These are phyloP conservation scores for Astrothelium macrocarpum DNA, from an alignment of 495 filamentous ascomycete species.

Conservation along the genomic window DNA sequence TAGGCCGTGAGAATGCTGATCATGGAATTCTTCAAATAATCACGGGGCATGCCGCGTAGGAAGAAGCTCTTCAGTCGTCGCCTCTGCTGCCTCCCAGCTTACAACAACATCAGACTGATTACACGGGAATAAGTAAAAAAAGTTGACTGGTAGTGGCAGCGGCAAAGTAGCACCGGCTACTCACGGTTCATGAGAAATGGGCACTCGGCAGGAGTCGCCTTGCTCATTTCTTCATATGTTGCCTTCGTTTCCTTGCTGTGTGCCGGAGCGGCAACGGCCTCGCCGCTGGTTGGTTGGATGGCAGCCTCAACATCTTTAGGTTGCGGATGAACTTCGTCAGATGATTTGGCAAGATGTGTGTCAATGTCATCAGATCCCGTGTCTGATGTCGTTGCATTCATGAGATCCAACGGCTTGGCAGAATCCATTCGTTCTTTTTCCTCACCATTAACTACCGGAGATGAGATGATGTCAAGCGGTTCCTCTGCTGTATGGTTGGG, in stretches of 20 bases:
- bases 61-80: neutral
- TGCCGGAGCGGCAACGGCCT: conserved; percentile 21
- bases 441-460: conserved; percentile 18
- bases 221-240: conserved; percentile 32
- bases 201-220: conserved; percentile 20
- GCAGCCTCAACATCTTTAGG: conserved; percentile 20
- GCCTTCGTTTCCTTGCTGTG: conserved; percentile 18
- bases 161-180: conserved; percentile 6
- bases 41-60: too few species aligned
- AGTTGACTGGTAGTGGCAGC: neutral
- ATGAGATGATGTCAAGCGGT: conserved; percentile 13
- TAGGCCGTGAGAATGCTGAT: neutral
- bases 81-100: neutral
- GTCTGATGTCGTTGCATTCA: conserved; percentile 5
- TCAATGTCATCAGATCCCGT: conserved; percentile 17
- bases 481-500: neutral
- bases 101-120: neutral
- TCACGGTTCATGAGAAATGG: conserved; percentile 30
- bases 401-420: neutral
- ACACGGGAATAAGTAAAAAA: neutral
- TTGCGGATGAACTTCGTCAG: conserved; percentile 21
- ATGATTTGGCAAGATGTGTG: conserved; percentile 15
- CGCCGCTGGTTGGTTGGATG: conserved; percentile 19
- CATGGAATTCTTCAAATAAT: too few species aligned
- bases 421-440: conserved; percentile 8